A percentile compares a stretch with the other conserved stretches of the same genome.
Conservation (phyloP, 2,329 filamentous ascomycete genomes). For the Penicillium sp. region DNA sequence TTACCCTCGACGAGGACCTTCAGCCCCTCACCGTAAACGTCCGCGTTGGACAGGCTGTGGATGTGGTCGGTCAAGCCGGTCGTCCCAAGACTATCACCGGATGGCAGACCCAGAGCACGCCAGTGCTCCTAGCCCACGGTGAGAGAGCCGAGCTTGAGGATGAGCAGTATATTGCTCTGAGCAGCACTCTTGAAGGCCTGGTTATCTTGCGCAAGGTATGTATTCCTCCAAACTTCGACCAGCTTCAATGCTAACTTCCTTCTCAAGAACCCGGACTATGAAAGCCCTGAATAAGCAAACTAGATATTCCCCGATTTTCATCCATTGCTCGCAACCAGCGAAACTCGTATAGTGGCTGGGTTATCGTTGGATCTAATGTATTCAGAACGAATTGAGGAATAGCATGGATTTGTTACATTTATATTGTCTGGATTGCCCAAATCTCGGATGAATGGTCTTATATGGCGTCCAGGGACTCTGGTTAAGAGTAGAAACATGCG, state of each 20-base stretch:
- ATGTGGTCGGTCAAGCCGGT: slow-evolving; percentile 95
- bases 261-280: slow-evolving; percentile 50
- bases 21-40: slow-evolving; percentile 95
- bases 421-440: slow-evolving; percentile 7
- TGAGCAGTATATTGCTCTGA: slow-evolving; percentile 92
- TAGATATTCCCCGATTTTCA: slow-evolving; percentile 20
- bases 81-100: slow-evolving; percentile 98
- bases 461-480: background rate
- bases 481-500: background rate
- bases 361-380: slow-evolving; percentile 37
- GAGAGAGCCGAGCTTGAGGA: slow-evolving; percentile 97
- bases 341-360: slow-evolving; percentile 21
- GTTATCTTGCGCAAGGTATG: slow-evolving; percentile 96
- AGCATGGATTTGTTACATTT: slow-evolving; percentile 28
- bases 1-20: slow-evolving; percentile 92
- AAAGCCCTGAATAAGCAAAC: slow-evolving; percentile 38
- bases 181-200: slow-evolving; percentile 86
- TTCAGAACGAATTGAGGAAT: slow-evolving; percentile 36
- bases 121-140: slow-evolving; percentile 88
- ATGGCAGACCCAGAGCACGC: slow-evolving; percentile 99
- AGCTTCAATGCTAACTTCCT: slow-evolving; percentile 25
- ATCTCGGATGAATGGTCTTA: slow-evolving; percentile 2
- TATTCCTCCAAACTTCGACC: slow-evolving; percentile 1
- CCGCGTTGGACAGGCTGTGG: slow-evolving; percentile 94
- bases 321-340: slow-evolving; percentile 20